A percentile compares a stretch with the other conserved stretches of the same genome.
Evolutionary conservation across 306 rosid genomes (phyloP).

Genomic region (Coriaria nepalensis): DNA sequence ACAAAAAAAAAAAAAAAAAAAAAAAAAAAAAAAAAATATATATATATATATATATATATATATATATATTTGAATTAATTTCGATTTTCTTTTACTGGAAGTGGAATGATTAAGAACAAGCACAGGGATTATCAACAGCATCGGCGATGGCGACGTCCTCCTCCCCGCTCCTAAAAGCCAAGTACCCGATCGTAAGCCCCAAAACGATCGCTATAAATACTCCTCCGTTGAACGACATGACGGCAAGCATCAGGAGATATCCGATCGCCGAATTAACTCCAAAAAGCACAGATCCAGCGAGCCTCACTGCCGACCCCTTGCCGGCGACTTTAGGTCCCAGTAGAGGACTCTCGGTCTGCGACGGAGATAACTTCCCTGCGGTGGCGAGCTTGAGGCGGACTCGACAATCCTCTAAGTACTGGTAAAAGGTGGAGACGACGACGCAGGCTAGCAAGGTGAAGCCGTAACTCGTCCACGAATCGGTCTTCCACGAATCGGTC

Average conservation of each 20-base stretch:
- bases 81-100: too few relatives aligned
- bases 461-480: slow-evolving; percentile 46
- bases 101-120: slow-evolving; percentile 42
- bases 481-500: slow-evolving; percentile 60
- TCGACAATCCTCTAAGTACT: slow-evolving; percentile 59
- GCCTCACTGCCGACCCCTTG: slow-evolving; percentile 16
- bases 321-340: slow-evolving; percentile 16
- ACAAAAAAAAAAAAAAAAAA: too few relatives aligned
- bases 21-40: too few relatives aligned
- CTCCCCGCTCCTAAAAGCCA: slow-evolving; percentile 46
- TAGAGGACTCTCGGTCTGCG: slow-evolving; percentile 45
- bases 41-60: too few relatives aligned
- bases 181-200: slow-evolving; percentile 68
- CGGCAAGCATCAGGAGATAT: slow-evolving; percentile 69
- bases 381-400: slow-evolving; percentile 41
- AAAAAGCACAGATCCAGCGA: slow-evolving; percentile 50
- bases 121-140: slow-evolving; percentile 59
- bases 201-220: slow-evolving; percentile 58
- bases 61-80: too few relatives aligned
- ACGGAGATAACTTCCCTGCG: slow-evolving; percentile 16
- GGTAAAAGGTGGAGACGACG: slow-evolving; percentile 55
- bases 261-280: slow-evolving; percentile 82
- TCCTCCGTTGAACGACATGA: slow-evolving; percentile 91
- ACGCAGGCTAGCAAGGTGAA: slow-evolving; percentile 56
- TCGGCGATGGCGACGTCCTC: slow-evolving; percentile 25